Conservation (phyloP, 208 protist genomes). For the Wallacemonas sp. region DNA sequence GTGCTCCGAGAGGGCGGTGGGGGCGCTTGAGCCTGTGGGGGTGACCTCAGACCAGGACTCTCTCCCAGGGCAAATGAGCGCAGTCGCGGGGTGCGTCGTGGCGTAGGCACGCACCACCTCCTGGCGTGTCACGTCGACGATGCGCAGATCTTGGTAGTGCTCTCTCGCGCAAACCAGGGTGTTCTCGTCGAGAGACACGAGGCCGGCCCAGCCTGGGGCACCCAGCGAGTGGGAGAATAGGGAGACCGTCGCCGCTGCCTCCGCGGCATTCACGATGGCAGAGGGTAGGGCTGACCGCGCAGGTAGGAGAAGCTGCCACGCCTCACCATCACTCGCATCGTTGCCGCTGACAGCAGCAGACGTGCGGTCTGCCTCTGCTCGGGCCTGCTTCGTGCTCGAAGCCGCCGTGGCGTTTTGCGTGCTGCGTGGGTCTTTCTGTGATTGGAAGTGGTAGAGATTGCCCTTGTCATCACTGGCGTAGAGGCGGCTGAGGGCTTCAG, state of each 20-base stretch:
- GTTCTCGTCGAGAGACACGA: conserved; percentile 16
- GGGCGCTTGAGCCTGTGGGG: not conserved
- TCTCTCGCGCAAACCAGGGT: conserved; percentile 52
- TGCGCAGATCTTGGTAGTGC: conserved; percentile 65
- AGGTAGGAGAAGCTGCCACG: conserved; percentile 33
- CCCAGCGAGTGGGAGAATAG: conserved; percentile 25
- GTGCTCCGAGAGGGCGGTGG: conserved; percentile 13
- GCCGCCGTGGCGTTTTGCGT: not conserved
- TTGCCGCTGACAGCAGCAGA: not conserved
- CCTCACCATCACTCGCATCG: not conserved
- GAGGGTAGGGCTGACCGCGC: conserved; percentile 17
- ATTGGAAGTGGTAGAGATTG: conserved; percentile 26
- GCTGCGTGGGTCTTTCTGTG: no score
- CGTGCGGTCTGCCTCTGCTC: not conserved
- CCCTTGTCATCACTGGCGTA: conserved; percentile 38
- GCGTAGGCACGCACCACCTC: conserved; percentile 55
- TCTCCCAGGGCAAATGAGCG: conserved; percentile 31
- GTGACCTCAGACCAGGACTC: conserved; percentile 17
- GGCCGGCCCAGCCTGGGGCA: conserved; percentile 53
- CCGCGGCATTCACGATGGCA: not conserved
- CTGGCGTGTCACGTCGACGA: conserved; percentile 41
- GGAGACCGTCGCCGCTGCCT: not conserved
- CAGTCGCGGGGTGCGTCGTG: conserved; percentile 71
- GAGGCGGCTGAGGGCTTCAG: not conserved
- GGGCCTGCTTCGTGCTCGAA: not conserved